Base-by-base conservation (phyloP, 306 rosid species). In the Lagenaria siceraria region DNA sequence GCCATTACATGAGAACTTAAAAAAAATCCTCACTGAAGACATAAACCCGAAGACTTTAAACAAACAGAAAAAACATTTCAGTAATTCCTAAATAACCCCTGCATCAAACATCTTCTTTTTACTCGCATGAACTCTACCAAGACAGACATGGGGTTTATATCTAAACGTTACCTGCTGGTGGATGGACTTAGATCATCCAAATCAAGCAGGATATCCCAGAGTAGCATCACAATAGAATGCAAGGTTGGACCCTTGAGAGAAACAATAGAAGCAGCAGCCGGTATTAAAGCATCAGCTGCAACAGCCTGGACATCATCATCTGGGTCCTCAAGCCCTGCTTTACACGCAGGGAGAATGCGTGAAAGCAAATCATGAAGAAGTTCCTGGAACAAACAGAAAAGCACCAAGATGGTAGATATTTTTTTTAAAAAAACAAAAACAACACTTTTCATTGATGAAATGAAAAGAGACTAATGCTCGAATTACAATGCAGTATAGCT, bases 151-250 rank as follows among this genome's bases (percentile, higher is more conserved):
- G 71, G 71, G 11, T 8, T 17, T 35, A 64, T 35, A 40, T 66
- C 25, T n/a, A 48, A 81, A 75, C 52, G 14, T 35, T 83, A 95
- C 98, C 98, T 95, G 96, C 98, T 95, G 43, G 98, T 95, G 73
- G 98, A 95, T 60, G 98, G 98, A 82, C 98, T 95, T 82, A 95
- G 86, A 90, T 95, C 98, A 81, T 95, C 98, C 89, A 95, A 89
- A 84, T 95, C 98, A 84, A 95, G 97, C 43, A 95, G 79, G 79
- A 95, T 95, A 78, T 95, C 97, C 98, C 98, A 95, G 53, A 95
- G 90, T 51, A 95, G 85, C 93, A 92, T 92, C 85, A 95, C 96
- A 77, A 95, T 88, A 81, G 92, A 87, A 85, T 89, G 91, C 86
- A 95, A 78, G 24, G 88, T 86, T 73, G 85, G 91, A 84, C 89